Conservation (phyloP, 2,329 filamentous ascomycete species). For the Chaetomiaceae sp. region DNA sequence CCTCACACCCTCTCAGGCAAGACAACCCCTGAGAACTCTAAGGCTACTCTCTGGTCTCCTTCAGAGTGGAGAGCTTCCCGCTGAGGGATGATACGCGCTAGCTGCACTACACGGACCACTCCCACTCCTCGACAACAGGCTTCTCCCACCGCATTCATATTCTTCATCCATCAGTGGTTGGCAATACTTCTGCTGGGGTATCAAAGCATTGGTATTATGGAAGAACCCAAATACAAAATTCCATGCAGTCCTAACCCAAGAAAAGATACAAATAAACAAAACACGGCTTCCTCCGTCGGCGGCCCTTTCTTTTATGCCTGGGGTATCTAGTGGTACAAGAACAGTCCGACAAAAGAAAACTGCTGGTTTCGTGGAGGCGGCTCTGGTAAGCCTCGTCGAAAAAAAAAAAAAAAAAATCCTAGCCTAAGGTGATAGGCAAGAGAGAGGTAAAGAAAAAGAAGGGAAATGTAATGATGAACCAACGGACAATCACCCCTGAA, state of each 20-base stretch:
- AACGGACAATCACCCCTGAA: not conserved
- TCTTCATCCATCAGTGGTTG: too few relatives aligned
- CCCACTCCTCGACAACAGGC: too few relatives aligned
- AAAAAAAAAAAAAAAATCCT: not conserved
- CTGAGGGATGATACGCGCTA: too few relatives aligned
- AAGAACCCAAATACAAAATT: not conserved
- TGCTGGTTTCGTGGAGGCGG: not conserved
- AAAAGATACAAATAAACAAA: too few relatives aligned
- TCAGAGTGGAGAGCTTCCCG: too few relatives aligned
- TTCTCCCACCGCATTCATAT: too few relatives aligned
- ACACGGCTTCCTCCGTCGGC: not conserved
- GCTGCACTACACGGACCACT: too few relatives aligned
- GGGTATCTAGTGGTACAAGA: slow-evolving; percentile 25
- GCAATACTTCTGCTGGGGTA: slow-evolving; percentile 1
- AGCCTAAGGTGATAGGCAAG: not conserved
- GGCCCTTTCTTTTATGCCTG: slow-evolving; percentile 13
- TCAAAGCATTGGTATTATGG: slow-evolving; percentile 1
- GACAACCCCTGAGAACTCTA: too few relatives aligned
- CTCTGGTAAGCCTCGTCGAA: not conserved
- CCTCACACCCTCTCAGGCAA: too few relatives aligned
- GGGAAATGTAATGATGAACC: not conserved
- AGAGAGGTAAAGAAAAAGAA: not conserved
- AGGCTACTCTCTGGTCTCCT: too few relatives aligned
- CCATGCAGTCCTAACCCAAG: not conserved
- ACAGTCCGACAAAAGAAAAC: slow-evolving; percentile 9